A percentile compares a stretch with the other conserved stretches of the same genome.
phyloP scores from a whole-genome alignment of 306 rosid genomes.

The Casuarina glauca region DNA sequence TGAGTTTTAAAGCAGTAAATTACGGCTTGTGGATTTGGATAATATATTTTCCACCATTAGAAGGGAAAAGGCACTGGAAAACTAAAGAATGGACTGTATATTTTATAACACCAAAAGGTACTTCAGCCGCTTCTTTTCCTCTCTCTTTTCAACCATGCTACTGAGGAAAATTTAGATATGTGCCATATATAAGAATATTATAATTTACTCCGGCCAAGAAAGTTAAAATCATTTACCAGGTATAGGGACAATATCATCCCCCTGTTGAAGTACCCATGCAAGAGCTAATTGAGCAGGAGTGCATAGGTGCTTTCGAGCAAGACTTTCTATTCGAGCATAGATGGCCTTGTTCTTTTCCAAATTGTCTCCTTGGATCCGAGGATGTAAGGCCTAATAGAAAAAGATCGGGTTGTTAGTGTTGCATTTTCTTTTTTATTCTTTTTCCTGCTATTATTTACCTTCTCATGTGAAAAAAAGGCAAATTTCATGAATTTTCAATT shows the following conservation, averaged over 20 bases:
- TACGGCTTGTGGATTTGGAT: background rate
- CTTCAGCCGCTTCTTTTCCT: background rate
- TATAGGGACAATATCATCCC: conserved; percentile 50
- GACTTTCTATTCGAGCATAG: conserved; percentile 45
- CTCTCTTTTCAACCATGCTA: background rate
- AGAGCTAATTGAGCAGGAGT: conserved; percentile 46
- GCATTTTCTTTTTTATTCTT: background rate
- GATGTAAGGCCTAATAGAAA: conserved; percentile 19
- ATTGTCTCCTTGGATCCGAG: conserved; percentile 43
- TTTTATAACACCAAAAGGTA: background rate
- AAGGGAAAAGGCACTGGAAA: background rate
- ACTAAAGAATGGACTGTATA: background rate
- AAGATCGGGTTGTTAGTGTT: background rate
- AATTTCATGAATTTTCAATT: background rate
- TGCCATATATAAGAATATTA: background rate
- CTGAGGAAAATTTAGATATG: background rate
- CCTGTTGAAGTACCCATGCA: conserved; percentile 55
- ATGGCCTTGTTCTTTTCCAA: conserved; percentile 51
- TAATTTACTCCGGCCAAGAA: background rate
- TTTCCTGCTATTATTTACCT: background rate
- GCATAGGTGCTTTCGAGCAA: conserved; percentile 38
- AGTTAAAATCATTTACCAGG: conserved; percentile 34
- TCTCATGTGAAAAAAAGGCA: no score
- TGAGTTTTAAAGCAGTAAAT: background rate
- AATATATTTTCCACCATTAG: background rate